These are phyloP conservation scores for Aureobasidium sp. DNA, from an alignment of 2,329 filamentous ascomycete genomes.

Conservation along the genomic window DNA sequence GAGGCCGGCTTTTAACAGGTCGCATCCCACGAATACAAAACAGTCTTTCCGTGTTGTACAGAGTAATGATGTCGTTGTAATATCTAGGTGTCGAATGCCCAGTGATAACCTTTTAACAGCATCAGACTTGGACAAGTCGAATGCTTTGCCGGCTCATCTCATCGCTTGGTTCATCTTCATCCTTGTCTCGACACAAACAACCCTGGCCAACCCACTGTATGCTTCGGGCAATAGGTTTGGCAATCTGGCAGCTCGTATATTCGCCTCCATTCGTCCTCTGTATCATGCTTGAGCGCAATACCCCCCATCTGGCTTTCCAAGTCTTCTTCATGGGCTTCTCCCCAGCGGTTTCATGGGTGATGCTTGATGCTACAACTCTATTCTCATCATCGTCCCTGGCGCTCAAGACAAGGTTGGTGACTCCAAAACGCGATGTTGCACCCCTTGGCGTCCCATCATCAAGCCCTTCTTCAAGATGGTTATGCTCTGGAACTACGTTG, in stretches of 20 bases:
- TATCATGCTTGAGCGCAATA: background rate
- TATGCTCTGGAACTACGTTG: background rate
- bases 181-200: slow-evolving; percentile 1
- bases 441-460: background rate
- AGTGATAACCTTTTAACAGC: background rate
- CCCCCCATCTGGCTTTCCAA: background rate
- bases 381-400: background rate
- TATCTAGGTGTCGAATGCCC: background rate
- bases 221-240: background rate
- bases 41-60: background rate
- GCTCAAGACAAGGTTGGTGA: background rate
- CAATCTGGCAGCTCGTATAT: background rate
- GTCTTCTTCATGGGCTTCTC: background rate
- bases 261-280: background rate
- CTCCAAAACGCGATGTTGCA: background rate
- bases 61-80: background rate
- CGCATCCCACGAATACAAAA: background rate
- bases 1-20: background rate
- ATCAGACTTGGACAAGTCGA: background rate
- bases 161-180: background rate
- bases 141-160: background rate
- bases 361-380: no score
- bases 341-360: background rate
- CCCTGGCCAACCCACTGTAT: background rate
- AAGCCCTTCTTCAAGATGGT: background rate